Base-by-base conservation (phyloP, 2,329 filamentous ascomycete genomes). In the Diplodia scrobiculata region DNA sequence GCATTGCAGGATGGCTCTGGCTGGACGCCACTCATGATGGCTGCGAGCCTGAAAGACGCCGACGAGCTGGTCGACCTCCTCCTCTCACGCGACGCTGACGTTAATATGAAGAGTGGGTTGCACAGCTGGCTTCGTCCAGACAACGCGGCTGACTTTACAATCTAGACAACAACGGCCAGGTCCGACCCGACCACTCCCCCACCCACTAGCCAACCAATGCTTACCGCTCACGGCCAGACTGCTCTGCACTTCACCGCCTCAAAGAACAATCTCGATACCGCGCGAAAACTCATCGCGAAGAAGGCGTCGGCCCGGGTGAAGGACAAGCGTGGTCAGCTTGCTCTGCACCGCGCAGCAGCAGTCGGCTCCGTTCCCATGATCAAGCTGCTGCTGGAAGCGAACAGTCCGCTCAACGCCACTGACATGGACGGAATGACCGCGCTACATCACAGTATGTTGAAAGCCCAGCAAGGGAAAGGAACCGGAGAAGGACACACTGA, bases 191-290 rank as follows among this genome's bases (percentile, higher is more conserved):
- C 17, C n/a, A n/a, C 70, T 32, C 55, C 11, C 67, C 67, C 25
- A 32, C 60, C 69, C 52, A 67, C 34, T 25, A 29, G 53, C 63
- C 68, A 32, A 62, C 36, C 47, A 63, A 11, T 34, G 29, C 58
- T 62, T 45, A 62, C 21, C 10, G n/a, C 71, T 14, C 32, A 10
- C 54, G 36, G 19, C 27, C 21, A 96, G 86, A 97, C 92, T 25
- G 91, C 90, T 10, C 85, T 99, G 21, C 94, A 98, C 78, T 97
- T 98, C 75, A 88, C 92, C 58, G 89, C 91, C 14, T 97, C 92
- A 36, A 99, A 99, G 78, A 87, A 87, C 72, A 93, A 96, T 74
- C 81, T 97, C 52, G 91, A 96, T 69, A 84, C 90, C 6, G 92
- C 92, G 29, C 89, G 88, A 58, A 87, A 87, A 67, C 85, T 99